Evolutionary conservation across 768 basidiomycete species (phyloP), one percentile per base, ranked within the genome.

Genomic region (Mycena filopes): DNA sequence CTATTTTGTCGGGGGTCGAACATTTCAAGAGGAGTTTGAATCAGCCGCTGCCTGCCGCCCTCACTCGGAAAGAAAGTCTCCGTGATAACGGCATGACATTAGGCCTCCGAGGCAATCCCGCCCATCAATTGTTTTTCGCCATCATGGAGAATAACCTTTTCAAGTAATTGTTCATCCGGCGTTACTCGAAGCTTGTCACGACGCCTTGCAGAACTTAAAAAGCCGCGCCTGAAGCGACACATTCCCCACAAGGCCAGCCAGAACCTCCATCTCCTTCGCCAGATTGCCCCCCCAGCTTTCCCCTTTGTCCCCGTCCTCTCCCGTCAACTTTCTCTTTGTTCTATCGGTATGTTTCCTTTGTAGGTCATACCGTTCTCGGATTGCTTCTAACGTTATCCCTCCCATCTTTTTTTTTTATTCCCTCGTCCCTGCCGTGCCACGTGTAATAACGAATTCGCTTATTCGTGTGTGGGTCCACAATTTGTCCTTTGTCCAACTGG

Each of bases 321-420:
- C 50, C 45, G 33, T 45, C 54, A 12, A 47, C 45, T 46, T 60
- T n/a, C 26, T 26, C 46, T 55, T 66, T 43, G 38, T 66, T 56
- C 51, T 3, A 49, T 28, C 29, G 26, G 65, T 60, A 33, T 26
- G 59, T 66, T 66, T 55, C 59, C 65, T 56, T 61, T 66, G 43
- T 57, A 33, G 65, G 65, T 11, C 38, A 31, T n/a, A 43, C 12
- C 45, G n/a, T 16, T 58, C 26, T n/a, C 59, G 53, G 41, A 60
- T 56, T 56, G 56, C 50, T 53, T 41, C 65, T 60, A 47, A 66
- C 65, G 59, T 66, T 51, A 60, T 18, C 9, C 9, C 36, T 55
- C 55, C 40, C 43, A 16, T 45, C 43, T 48, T 49, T 57, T 65
- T 48, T 31, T 40, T 41, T 54, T 48, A 36, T 36, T 46, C 25